phyloP scores from a whole-genome alignment of 257 asterid species.

The Ehretia macrophylla region DNA sequence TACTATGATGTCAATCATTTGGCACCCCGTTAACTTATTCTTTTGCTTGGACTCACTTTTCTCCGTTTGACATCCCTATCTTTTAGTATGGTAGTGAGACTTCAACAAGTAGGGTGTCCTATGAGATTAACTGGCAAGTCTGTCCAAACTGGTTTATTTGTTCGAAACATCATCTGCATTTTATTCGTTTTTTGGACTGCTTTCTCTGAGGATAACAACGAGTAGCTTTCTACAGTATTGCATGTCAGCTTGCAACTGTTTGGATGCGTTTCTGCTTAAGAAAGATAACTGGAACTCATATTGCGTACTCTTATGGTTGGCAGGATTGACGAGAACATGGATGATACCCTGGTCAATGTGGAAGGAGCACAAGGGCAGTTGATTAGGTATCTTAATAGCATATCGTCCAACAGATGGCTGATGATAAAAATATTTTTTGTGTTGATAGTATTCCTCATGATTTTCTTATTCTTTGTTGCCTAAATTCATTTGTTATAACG shows the following conservation, averaged over 20 bases:
- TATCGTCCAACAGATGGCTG: constrained; percentile 96
- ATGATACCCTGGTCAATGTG: constrained; percentile 71
- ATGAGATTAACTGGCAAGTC: too few relatives aligned
- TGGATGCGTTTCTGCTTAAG: not conserved
- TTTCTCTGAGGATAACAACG: too few relatives aligned
- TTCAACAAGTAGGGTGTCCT: too few relatives aligned
- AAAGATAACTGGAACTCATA: not conserved
- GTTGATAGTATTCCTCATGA: constrained; percentile 80
- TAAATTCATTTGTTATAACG: constrained; percentile 11
- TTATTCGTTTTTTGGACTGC: too few relatives aligned
- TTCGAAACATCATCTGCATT: too few relatives aligned
- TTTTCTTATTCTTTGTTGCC: constrained; percentile 92
- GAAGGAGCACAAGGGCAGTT: constrained; percentile 93
- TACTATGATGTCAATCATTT: too few relatives aligned
- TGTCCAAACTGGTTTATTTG: too few relatives aligned
- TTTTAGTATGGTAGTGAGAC: too few relatives aligned
- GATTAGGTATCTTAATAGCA: constrained; percentile 86
- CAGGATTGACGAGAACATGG: constrained; percentile 96
- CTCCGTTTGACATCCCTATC: too few relatives aligned
- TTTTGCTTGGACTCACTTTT: too few relatives aligned
- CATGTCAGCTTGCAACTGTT: not conserved
- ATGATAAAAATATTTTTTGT: constrained; percentile 95
- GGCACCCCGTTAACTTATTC: too few relatives aligned
- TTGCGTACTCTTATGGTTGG: constrained; percentile 12
- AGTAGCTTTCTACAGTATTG: too few relatives aligned